Evolutionary conservation across 1,284 basidiomycete genomes (phyloP), one percentile per base, ranked within the genome.

Genomic region (Leccinum fuscescens): DNA sequence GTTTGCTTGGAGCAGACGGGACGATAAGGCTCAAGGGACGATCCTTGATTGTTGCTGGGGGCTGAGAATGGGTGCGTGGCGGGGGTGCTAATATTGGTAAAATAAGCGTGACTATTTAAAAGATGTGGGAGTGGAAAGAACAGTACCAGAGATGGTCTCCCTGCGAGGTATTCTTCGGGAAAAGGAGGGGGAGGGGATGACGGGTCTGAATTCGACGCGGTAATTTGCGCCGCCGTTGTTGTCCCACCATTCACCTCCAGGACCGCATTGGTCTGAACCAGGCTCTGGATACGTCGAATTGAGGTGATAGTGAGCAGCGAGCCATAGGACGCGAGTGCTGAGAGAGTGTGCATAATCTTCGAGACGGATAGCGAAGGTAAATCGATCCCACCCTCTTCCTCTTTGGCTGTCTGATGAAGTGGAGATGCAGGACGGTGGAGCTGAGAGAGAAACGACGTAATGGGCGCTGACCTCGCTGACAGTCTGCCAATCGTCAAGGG

Each of bases 401-500:
- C 57, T 42, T 11, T 20, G 35, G 24, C 3, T 15, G 1, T 17
- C 72, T 56, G 69, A 63, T 20, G 74, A 65, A 7, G 62, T 2
- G 1, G 64, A 58, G 72, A 76, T 65, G 61, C 69, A 70, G 77
- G 81, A 64, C 71, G 85, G 72, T 72, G 77, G 55, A 49, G 72
- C 72, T 60, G 81, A 76, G 48, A 87, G 65, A 57, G 84, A 84
- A 54, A 83, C 83, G 59, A 85, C 79, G 71, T 88, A 84, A 35
- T 81, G 80, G 14, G 86, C 90, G 29, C 82, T 79, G 17, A 97
- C 93, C 74, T 98, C 96, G 55, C 87, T 91, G 1, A 92, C 93
- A 1, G 95, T 98, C 66, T 90, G 86, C 96, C 96, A 98, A 62
- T 91, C 86, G 74, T 98, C 96, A 56, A 96, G 80, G 1, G 96